Percentiles rank a stretch among this genome's conserved stretches.
phyloP scores from a whole-genome alignment of 1,284 basidiomycete genomes.

The Uromyces viciae-fabae region DNA sequence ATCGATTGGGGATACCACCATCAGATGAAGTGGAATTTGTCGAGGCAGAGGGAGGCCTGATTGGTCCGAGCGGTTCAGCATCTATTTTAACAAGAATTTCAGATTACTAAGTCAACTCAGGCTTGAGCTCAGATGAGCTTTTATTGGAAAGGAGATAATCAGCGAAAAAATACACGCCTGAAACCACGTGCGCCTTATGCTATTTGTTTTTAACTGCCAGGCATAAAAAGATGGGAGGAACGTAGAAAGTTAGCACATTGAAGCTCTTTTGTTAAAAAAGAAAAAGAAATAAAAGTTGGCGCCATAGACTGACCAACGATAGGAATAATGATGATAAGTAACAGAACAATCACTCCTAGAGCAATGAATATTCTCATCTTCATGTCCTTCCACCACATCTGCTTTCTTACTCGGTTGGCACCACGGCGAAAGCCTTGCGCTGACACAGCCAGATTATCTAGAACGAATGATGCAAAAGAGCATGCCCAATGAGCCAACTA shows the following conservation, averaged over 20 bases:
- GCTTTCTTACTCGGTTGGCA: conserved; percentile 95
- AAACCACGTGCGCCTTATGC: conserved; percentile 45
- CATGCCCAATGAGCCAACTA: conserved; percentile 17
- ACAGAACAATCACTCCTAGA: conserved; percentile 76
- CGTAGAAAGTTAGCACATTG: not conserved
- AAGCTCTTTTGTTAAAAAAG: not conserved
- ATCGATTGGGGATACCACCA: conserved; percentile 35
- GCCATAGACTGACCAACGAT: conserved; percentile 63
- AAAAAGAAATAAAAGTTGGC: not conserved
- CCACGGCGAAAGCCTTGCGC: conserved; percentile 97
- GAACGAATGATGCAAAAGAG: no score
- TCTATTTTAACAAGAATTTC: not conserved
- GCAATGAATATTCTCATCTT: conserved; percentile 88
- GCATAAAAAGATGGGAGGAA: not conserved
- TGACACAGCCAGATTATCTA: conserved; percentile 95
- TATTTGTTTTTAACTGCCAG: conserved; percentile 42
- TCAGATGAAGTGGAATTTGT: conserved; percentile 18
- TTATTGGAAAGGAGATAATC: not conserved
- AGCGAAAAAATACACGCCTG: conserved; percentile 11
- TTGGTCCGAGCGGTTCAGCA: conserved; percentile 41
- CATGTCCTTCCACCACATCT: conserved; percentile 61
- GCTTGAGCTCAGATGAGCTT: no score
- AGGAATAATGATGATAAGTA: conserved; percentile 87
- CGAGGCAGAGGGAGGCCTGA: conserved; percentile 37
- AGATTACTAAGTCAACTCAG: no score